These are phyloP conservation scores for Fusarium sp. DNA, from an alignment of 2,329 filamentous ascomycete genomes.

Conservation along the genomic window DNA sequence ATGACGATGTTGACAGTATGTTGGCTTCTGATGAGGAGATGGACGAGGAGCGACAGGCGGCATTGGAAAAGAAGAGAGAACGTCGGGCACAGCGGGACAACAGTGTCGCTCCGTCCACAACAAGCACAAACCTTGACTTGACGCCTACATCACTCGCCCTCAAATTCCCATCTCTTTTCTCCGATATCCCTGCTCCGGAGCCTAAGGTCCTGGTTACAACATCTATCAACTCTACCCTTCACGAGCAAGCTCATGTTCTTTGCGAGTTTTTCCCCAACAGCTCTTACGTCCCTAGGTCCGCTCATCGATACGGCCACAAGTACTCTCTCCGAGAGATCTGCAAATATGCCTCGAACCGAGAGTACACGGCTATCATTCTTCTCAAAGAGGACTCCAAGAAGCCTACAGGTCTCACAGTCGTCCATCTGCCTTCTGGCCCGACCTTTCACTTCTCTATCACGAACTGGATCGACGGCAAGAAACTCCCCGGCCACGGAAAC, in stretches of 20 bases:
- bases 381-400: slow-evolving; percentile 91
- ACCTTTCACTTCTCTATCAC: slow-evolving; percentile 93
- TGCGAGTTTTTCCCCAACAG: slow-evolving; percentile 86
- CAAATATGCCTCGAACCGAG: slow-evolving; percentile 82
- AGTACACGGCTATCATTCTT: slow-evolving; percentile 86
- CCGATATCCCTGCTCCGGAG: slow-evolving; percentile 65
- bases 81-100: slow-evolving; percentile 59
- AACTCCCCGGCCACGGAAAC: slow-evolving; percentile 87
- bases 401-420: slow-evolving; percentile 82
- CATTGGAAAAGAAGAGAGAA: slow-evolving; percentile 56
- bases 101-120: slow-evolving; percentile 68
- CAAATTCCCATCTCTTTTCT: slow-evolving; percentile 73
- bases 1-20: slow-evolving; percentile 81
- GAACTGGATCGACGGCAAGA: slow-evolving; percentile 90
- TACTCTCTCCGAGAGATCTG: slow-evolving; percentile 93
- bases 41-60: slow-evolving; percentile 59
- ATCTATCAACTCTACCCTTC: slow-evolving; percentile 86
- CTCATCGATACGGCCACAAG: slow-evolving; percentile 86
- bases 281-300: slow-evolving; percentile 87
- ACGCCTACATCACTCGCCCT: slow-evolving; percentile 68
- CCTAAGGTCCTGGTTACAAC: slow-evolving; percentile 96
- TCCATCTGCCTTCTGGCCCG: slow-evolving; percentile 85
- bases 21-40: slow-evolving; percentile 72
- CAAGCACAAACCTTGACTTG: slow-evolving; percentile 72
- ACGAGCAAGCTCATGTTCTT: slow-evolving; percentile 82